Evolutionary conservation across 2,329 filamentous ascomycete species (phyloP), one percentile per base, ranked within the genome.

Genomic region (Emydomyces testavorans): DNA sequence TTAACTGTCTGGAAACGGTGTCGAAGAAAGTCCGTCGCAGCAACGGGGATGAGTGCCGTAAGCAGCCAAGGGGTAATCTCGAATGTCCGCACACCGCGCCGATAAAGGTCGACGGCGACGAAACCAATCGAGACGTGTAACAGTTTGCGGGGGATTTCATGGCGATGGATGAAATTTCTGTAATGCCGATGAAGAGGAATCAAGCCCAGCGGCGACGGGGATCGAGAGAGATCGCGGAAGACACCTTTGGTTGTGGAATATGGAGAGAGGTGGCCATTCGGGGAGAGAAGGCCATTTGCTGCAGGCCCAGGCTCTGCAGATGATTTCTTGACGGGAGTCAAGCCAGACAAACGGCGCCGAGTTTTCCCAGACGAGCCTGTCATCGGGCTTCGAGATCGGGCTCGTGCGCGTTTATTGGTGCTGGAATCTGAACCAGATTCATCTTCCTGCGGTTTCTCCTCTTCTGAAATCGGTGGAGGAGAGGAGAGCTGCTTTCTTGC

Each of bases 51-150:
- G 35, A 98, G 72, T 2, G 81, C 79, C 6, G 76, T 75, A 65
- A 96, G 80, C 36, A 98, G 76, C 61, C 84, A 87, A 0, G 92
- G 90, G 36, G 89, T 83, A 43, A 98, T 90, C 15, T 82, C 69
- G 16, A 71, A 72, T 0, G 85, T 79, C 64, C 94, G 88, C 4
- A 82, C 77, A 49, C 88, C 90, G 21, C 76, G 79, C 42, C 79
- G 74, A 66, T 96, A 98, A 31, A 96, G 77, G 71, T 82, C 85
- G 38, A 94, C 76, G 16, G 90, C 87, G 52, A 96, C 75, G 70
- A 96, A 96, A 47, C 92, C 92, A 62, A 98, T 98, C 40, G 89
- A 95, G 49, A 96, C 86, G 64, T 98, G 92, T 31, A 98, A 75
- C 34, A 81, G 72, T 67, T 98, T 98, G 58, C 92, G 83, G 7